Percentiles rank a stretch among this genome's conserved stretches.
phyloP scores from a whole-genome alignment of 768 basidiomycete genomes.

The Nidula microcarpa region DNA sequence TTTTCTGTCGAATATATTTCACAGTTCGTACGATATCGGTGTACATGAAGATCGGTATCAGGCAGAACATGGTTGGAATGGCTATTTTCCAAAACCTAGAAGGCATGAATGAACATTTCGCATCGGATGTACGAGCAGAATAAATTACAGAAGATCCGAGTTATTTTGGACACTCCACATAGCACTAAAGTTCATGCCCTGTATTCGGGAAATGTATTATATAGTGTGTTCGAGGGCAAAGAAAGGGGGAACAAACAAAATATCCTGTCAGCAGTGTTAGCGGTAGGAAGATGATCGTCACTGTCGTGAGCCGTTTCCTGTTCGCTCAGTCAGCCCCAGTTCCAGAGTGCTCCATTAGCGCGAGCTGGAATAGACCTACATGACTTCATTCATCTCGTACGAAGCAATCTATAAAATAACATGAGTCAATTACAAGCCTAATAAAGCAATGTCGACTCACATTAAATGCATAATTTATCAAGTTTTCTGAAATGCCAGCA shows the following conservation, averaged over 20 bases:
- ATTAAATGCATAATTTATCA: slow-evolving; percentile 75
- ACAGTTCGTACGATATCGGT: slow-evolving; percentile 41
- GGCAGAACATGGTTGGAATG: slow-evolving; percentile 51
- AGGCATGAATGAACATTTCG: background rate
- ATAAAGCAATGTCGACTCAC: slow-evolving; percentile 29
- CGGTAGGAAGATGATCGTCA: slow-evolving; percentile 70
- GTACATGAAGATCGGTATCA: slow-evolving; percentile 50
- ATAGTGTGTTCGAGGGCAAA: background rate
- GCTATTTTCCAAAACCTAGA: slow-evolving; percentile 66
- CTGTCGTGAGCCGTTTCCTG: slow-evolving; percentile 57
- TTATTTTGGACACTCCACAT: slow-evolving; percentile 48
- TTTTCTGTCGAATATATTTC: slow-evolving; percentile 45
- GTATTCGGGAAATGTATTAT: background rate
- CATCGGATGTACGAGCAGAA: background rate
- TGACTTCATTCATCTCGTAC: slow-evolving; percentile 74
- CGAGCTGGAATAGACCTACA: slow-evolving; percentile 33
- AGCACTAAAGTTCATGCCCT: slow-evolving; percentile 65
- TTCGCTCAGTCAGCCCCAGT: slow-evolving; percentile 20
- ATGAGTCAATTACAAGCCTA: background rate
- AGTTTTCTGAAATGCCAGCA: slow-evolving; percentile 62
- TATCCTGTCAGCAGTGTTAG: slow-evolving; percentile 70
- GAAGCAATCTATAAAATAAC: slow-evolving; percentile 50
- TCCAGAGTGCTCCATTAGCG: background rate
- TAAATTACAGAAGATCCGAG: slow-evolving; percentile 43
- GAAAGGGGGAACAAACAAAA: slow-evolving; percentile 33